Conservation (phyloP, 306 rosid species). For the Ormosia emarginata region DNA sequence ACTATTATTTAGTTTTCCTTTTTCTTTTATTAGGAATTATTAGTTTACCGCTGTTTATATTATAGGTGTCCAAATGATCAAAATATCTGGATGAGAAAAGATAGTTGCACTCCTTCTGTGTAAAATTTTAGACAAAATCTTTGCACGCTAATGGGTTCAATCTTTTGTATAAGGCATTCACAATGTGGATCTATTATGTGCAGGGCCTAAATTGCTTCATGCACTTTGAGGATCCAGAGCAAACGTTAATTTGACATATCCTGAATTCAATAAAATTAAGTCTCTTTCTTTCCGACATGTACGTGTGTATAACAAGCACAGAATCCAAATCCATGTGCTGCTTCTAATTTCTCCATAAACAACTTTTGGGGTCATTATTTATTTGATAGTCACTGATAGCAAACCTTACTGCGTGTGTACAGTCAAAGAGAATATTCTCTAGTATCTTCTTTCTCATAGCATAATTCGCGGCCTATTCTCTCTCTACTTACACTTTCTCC, state of each 20-base stretch:
- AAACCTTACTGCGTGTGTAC: neutral
- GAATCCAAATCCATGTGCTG: constrained; percentile 19
- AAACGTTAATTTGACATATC: neutral
- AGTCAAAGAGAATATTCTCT: neutral
- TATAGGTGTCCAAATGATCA: neutral
- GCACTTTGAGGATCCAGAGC: neutral
- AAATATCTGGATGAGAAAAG: neutral
- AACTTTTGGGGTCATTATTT: constrained; percentile 3
- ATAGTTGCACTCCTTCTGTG: neutral
- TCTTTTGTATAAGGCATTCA: neutral
- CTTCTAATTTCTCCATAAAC: constrained; percentile 21
- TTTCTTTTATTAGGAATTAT: neutral
- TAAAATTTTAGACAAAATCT: too few relatives aligned
- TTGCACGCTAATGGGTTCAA: neutral
- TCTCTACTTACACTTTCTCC: neutral
- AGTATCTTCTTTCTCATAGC: neutral
- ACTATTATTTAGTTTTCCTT: neutral
- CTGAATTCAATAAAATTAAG: neutral
- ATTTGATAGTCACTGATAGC: neutral
- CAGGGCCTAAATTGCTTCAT: neutral
- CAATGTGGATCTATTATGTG: neutral
- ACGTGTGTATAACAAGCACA: neutral
- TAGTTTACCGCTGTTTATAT: too few relatives aligned
- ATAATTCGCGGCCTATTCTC: constrained; percentile 1
- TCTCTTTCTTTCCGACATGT: neutral